These are phyloP conservation scores for Arthromyces matolae DNA, from an alignment of 768 basidiomycete genomes.

Conservation along the genomic window DNA sequence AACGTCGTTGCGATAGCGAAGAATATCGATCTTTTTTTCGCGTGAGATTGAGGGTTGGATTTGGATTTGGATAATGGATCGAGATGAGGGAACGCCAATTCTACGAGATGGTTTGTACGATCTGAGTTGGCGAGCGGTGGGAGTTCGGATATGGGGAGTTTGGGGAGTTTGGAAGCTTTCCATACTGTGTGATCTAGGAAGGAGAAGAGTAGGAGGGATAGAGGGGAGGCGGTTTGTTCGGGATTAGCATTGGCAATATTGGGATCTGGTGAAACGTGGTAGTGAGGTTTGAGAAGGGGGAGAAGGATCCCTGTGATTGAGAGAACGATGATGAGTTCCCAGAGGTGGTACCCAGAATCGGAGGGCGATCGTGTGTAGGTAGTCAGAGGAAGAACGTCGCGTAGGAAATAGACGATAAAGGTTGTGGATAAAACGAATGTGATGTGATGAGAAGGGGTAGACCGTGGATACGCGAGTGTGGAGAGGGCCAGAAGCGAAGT, in stretches of 20 bases:
- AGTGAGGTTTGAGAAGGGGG: slow-evolving; percentile 52
- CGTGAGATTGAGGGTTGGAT: no score
- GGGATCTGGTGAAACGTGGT: slow-evolving; percentile 54
- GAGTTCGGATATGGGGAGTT: slow-evolving; percentile 46
- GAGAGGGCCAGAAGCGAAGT: slow-evolving; percentile 7
- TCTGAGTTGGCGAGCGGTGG: slow-evolving; percentile 66
- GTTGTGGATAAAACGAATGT: slow-evolving; percentile 1
- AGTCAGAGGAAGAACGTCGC: slow-evolving; percentile 55
- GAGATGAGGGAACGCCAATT: slow-evolving; percentile 19
- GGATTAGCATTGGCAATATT: slow-evolving; percentile 36
- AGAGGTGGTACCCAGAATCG: slow-evolving; percentile 47
- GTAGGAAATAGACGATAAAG: slow-evolving; percentile 42
- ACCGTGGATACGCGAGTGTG: not conserved
- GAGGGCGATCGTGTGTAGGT: slow-evolving; percentile 46
- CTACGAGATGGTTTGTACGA: slow-evolving; percentile 22
- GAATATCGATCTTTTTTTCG: slow-evolving; percentile 37
- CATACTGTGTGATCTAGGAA: slow-evolving; percentile 55
- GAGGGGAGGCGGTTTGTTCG: slow-evolving; percentile 46
- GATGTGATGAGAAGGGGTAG: slow-evolving; percentile 6
- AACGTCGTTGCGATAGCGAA: slow-evolving; percentile 37
- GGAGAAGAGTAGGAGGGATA: slow-evolving; percentile 39
- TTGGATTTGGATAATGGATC: slow-evolving; percentile 23
- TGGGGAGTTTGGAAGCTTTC: slow-evolving; percentile 38
- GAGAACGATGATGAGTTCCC: slow-evolving; percentile 48
- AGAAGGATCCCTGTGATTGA: slow-evolving; percentile 41